Base-by-base conservation (phyloP, 768 basidiomycete genomes). In the Albatrellus ellisii region DNA sequence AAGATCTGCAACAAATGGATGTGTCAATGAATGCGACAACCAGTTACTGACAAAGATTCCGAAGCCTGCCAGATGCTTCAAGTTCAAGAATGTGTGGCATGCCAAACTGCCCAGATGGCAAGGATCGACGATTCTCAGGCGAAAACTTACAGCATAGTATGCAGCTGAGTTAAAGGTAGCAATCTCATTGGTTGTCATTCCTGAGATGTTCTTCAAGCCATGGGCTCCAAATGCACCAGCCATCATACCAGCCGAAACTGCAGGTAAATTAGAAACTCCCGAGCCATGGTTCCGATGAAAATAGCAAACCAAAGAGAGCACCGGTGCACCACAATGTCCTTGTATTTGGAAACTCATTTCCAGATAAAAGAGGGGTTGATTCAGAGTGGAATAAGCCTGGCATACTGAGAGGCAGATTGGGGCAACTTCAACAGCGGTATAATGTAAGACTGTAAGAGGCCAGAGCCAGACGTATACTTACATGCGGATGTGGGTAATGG, bases 151-250 rank as follows among this genome's bases (percentile, higher is more conserved):
- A 50, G 73, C 68, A 56, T 83, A 85, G 46, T 64, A 63, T 6
- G 78, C 62, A 4, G 77, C 83, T 15, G 69, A 77, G 45, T 62
- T 61, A 72, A 77, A 84, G n/a, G 73, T 71, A 14, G 69, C 61
- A 4, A 82, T 55, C 20, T 66, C 63, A 17, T 75, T 75, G 8
- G 65, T 38, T 6, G 74, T 70, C 6, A 75, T 63, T 0, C 68
- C 69, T 14, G 60, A 52, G 33, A 63, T 57, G n/a, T 59, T 55
- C 46, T 66, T 66, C 42, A 85, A 64, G 9, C 61, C 73, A 56
- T 85, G 82, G 9, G 75, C 63, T 49, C 82, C 82, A 56, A 83
- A 81, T 35, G 80, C 81, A 6, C 77, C 78, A 22, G 72, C 56
- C 21, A 73, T 46, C 49, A 80, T 71, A 26, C 81, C 79, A 35